A percentile compares a stretch with the other conserved stretches of the same genome.
These are phyloP conservation scores for Nakazawaea wyomingensis DNA, from an alignment of 805 yeast genomes.

Conservation along the genomic window DNA sequence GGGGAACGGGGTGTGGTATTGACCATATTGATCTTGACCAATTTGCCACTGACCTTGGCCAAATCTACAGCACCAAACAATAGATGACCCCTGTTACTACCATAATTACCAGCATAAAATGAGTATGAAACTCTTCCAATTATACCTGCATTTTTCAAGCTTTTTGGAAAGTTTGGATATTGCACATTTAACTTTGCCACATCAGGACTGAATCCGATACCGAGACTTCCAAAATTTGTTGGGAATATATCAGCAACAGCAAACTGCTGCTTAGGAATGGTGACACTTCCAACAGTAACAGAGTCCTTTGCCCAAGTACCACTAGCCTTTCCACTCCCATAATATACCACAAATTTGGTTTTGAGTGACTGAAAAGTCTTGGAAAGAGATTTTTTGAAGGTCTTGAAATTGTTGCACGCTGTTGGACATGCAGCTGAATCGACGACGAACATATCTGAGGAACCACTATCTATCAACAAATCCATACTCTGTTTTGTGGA, in stretches of 20 bases:
- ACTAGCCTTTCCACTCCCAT: conserved; percentile 5
- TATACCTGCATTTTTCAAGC: conserved; percentile 45
- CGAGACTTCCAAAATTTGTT: conserved; percentile 55
- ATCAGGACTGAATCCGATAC: conserved; percentile 43
- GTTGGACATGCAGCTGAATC: neutral
- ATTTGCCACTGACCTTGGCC: conserved; percentile 45
- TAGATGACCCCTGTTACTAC: conserved; percentile 34
- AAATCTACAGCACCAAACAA: conserved; percentile 66
- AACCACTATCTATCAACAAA: conserved; percentile 27
- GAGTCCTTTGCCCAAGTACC: conserved; percentile 50
- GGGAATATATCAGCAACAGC: conserved; percentile 59
- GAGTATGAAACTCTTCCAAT: conserved; percentile 49
- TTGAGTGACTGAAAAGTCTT: neutral
- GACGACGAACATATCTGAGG: conserved; percentile 23
- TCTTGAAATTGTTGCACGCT: neutral
- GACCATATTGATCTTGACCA: conserved; percentile 37
- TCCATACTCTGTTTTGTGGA: conserved; percentile 16
- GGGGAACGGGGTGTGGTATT: conserved; percentile 7
- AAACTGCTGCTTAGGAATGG: conserved; percentile 44
- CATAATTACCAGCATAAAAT: conserved; percentile 27
- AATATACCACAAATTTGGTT: neutral
- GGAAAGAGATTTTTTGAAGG: neutral
- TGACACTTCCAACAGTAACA: conserved; percentile 39
- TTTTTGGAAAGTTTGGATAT: conserved; percentile 56
- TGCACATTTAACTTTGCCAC: neutral